A percentile compares a stretch with the other conserved stretches of the same genome.
Evolutionary conservation across 208 protist species (phyloP).

Genomic region (Crithidia expoeki): DNA sequence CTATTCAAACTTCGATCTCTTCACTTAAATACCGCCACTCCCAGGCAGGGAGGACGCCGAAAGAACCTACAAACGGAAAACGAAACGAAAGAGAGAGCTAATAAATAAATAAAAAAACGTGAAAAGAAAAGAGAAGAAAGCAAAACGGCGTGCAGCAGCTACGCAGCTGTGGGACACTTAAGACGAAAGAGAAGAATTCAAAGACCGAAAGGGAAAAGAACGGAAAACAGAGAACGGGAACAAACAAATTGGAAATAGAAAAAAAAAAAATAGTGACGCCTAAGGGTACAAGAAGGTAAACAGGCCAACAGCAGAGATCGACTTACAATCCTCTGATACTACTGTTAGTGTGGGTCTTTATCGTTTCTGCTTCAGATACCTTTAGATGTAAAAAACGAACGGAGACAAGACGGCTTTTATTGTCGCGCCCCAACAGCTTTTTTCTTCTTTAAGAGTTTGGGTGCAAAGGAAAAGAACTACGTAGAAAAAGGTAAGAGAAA

Average conservation of each 20-base stretch:
- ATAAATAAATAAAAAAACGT: background rate
- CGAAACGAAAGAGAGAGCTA: background rate
- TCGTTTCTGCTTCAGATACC: background rate
- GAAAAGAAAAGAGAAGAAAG: background rate
- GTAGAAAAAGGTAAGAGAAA: background rate
- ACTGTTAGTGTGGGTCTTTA: slow-evolving; percentile 1
- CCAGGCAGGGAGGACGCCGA: background rate
- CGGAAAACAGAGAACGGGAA: background rate
- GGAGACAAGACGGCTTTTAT: background rate
- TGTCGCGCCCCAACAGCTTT: background rate
- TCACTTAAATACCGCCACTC: background rate
- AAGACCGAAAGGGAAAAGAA: slow-evolving; percentile 5
- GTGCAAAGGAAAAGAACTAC: background rate
- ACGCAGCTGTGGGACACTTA: background rate
- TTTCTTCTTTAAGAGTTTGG: slow-evolving; percentile 1
- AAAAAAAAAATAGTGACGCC: slow-evolving; percentile 4
- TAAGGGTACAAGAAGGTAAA: background rate
- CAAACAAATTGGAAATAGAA: background rate
- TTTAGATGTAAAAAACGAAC: background rate
- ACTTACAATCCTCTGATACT: background rate
- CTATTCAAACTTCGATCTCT: background rate
- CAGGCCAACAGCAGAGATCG: slow-evolving; percentile 1
- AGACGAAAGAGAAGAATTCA: background rate
- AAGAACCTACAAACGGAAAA: no score
- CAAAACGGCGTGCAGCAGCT: background rate